A percentile compares a stretch with the other conserved stretches of the same genome.
phyloP scores from a whole-genome alignment of 352 stramenopile genomes.

The Phytophthora agathidicida region DNA sequence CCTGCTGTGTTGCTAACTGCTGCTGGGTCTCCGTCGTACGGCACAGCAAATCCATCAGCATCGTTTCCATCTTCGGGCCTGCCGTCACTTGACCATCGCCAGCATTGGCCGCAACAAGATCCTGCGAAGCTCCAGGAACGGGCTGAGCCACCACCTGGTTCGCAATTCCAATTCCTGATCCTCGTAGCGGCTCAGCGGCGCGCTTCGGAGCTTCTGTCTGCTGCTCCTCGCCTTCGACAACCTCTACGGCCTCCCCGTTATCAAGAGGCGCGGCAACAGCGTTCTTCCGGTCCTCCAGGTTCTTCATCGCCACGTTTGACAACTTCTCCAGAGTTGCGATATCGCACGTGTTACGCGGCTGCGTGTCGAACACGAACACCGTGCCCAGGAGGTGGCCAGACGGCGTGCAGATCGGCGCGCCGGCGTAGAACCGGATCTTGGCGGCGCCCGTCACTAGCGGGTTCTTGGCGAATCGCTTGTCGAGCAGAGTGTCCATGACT shows the following conservation, averaged over 20 bases:
- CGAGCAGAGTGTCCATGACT: conserved; percentile 84
- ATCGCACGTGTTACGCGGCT: conserved; percentile 85
- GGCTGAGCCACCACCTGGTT: conserved; percentile 79
- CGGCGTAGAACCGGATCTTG: conserved; percentile 89
- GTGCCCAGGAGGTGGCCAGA: conserved; percentile 85
- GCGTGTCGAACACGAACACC: conserved; percentile 89
- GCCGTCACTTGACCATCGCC: conserved; percentile 84
- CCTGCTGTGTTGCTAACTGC: conserved; percentile 90
- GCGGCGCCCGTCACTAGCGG: conserved; percentile 81
- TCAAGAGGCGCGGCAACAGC: conserved; percentile 72
- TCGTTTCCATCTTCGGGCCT: conserved; percentile 90
- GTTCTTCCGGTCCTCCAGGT: conserved; percentile 91
- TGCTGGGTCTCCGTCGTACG: conserved; percentile 90
- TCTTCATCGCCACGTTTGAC: conserved; percentile 91
- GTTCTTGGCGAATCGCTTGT: conserved; percentile 90
- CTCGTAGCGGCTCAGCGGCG: conserved; percentile 49
- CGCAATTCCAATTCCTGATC: conserved; percentile 75
- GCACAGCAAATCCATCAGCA: conserved; percentile 90
- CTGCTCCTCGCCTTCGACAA: conserved; percentile 29
- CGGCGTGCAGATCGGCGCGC: conserved; percentile 81
- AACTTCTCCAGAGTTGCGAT: conserved; percentile 88
- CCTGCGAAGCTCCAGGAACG: conserved; percentile 63
- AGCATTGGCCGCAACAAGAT: conserved; percentile 82
- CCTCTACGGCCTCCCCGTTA: conserved; percentile 47
- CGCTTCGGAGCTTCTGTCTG: conserved; percentile 35